phyloP scores from a whole-genome alignment of 2,329 filamentous ascomycete species.

The Aspergillus flavus region DNA sequence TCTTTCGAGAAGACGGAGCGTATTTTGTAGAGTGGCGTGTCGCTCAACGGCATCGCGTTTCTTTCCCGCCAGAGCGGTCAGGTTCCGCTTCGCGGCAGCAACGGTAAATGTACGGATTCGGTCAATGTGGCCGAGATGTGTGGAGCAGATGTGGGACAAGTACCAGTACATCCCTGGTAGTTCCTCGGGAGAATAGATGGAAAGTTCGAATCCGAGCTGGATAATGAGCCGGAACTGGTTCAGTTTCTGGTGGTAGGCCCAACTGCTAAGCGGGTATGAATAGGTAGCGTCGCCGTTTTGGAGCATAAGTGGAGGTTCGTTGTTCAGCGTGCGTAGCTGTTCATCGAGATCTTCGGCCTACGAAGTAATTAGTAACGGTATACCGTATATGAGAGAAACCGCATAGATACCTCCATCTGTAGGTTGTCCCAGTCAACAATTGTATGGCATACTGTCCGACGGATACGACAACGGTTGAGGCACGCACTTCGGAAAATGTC shows the following conservation, averaged over 20 bases:
- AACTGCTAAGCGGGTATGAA: slow-evolving; percentile 77
- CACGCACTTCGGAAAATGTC: slow-evolving; percentile 83
- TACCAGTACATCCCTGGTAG: slow-evolving; percentile 90
- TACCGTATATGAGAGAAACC: neutral
- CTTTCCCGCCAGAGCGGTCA: slow-evolving; percentile 19
- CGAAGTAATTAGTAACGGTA: slow-evolving; percentile 12
- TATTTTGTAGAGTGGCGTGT: slow-evolving; percentile 39
- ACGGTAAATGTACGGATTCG: slow-evolving; percentile 69
- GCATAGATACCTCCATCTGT: slow-evolving; percentile 67
- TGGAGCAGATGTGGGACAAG: slow-evolving; percentile 71
- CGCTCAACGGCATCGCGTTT: slow-evolving; percentile 25
- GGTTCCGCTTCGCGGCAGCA: slow-evolving; percentile 32
- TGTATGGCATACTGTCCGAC: slow-evolving; percentile 85
- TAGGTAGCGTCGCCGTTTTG: slow-evolving; percentile 59
- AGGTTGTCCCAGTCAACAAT: slow-evolving; percentile 82
- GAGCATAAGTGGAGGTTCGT: slow-evolving; percentile 62
- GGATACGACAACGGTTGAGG: slow-evolving; percentile 85
- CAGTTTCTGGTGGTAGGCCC: slow-evolving; percentile 91
- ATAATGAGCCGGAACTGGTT: slow-evolving; percentile 83
- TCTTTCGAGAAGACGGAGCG: slow-evolving; percentile 58
- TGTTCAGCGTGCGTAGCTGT: slow-evolving; percentile 62
- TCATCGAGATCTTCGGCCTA: slow-evolving; percentile 71
- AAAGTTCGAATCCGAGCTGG: slow-evolving; percentile 90
- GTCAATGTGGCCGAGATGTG: slow-evolving; percentile 69
- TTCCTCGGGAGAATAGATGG: slow-evolving; percentile 85